These are phyloP conservation scores for Edaphochlamys debaryana DNA, from an alignment of 139 green algal species.

Conservation along the genomic window DNA sequence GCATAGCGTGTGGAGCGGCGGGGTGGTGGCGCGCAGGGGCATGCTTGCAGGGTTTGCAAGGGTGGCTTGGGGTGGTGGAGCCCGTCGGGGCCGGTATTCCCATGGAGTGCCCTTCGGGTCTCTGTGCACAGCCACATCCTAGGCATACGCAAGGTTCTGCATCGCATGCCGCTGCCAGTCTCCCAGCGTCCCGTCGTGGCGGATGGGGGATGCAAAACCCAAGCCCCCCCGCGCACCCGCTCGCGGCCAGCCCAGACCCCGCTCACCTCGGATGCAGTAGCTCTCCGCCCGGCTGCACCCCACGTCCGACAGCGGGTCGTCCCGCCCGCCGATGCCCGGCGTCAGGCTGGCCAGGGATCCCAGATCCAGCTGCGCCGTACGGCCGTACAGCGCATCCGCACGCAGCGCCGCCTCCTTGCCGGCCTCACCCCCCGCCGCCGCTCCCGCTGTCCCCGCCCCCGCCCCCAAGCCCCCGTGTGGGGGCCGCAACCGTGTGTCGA, in stretches of 20 bases:
- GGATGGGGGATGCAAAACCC: too few relatives aligned
- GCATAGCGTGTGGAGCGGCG: not conserved
- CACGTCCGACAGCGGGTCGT: not conserved
- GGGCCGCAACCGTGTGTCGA: slow-evolving; percentile 16
- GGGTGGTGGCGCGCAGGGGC: not conserved
- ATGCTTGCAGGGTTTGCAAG: too few relatives aligned
- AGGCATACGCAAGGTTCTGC: too few relatives aligned
- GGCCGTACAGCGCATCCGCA: not conserved
- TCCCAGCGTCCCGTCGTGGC: too few relatives aligned
- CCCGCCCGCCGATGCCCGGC: slow-evolving; percentile 26
- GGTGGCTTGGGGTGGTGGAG: not conserved
- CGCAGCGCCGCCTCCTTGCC: not conserved
- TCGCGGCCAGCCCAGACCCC: too few relatives aligned
- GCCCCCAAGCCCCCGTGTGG: not conserved
- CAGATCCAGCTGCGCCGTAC: slow-evolving; percentile 1
- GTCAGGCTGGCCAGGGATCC: slow-evolving; percentile 3
- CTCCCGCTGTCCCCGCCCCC: not conserved
- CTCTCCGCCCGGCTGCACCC: slow-evolving; percentile 21
- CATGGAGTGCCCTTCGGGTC: too few relatives aligned
- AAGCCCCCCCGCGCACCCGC: too few relatives aligned
- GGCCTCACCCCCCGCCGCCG: not conserved
- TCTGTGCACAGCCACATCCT: too few relatives aligned
- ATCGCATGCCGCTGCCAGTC: too few relatives aligned
- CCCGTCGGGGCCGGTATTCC: too few relatives aligned
- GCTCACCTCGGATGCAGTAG: slow-evolving; percentile 33